Evolutionary conservation across 768 basidiomycete species (phyloP).

Genomic region (Lentinus tigrinus): DNA sequence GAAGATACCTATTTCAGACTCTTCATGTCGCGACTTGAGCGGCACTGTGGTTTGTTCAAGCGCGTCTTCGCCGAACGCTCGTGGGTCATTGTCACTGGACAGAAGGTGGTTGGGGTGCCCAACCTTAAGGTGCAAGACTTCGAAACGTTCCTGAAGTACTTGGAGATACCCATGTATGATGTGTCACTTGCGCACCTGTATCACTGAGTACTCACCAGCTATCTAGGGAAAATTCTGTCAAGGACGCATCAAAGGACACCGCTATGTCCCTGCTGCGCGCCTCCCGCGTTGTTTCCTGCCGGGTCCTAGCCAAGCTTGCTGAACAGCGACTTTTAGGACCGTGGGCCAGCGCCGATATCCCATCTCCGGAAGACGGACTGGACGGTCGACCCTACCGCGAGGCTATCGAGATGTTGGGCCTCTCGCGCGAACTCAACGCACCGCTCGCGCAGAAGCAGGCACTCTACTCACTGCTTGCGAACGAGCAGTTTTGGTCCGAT

Average conservation of each 20-base stretch:
- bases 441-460: neutral
- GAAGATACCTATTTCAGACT: constrained; percentile 31
- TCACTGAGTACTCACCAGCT: neutral
- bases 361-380: neutral
- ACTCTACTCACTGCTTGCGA: neutral
- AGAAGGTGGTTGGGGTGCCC: neutral
- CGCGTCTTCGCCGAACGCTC: neutral
- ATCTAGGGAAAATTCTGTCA: neutral
- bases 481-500: neutral
- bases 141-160: neutral
- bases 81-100: neutral
- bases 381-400: neutral
- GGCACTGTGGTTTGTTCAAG: constrained; percentile 32
- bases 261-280: neutral
- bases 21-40: constrained; percentile 30
- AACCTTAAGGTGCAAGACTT: neutral
- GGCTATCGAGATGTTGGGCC: neutral
- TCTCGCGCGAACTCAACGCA: neutral
- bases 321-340: neutral
- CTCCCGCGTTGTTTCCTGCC: neutral
- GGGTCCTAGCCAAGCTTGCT: neutral
- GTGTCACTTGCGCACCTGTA: neutral
- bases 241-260: neutral
- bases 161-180: neutral
- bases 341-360: neutral